Conservation (phyloP, 352 stramenopile species). For the Sclerospora graminicola region DNA sequence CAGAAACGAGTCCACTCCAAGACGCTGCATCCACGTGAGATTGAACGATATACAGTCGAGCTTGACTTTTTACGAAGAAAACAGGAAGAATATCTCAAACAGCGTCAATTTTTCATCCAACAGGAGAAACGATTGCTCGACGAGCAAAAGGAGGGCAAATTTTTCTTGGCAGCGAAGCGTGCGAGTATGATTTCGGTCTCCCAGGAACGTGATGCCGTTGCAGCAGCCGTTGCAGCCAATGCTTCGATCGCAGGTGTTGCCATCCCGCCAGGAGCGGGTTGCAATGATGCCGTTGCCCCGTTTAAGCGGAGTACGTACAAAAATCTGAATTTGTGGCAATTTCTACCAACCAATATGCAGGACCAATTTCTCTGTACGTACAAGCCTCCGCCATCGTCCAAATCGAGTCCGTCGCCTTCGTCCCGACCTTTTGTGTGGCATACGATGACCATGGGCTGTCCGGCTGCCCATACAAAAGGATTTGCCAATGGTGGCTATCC, state of each 20-base stretch:
- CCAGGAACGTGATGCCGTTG: slow-evolving; percentile 13
- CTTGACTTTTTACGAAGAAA: slow-evolving; percentile 58
- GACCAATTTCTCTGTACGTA: slow-evolving; percentile 64
- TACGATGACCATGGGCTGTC: slow-evolving; percentile 82
- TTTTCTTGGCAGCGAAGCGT: slow-evolving; percentile 28
- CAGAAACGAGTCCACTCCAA: slow-evolving; percentile 32
- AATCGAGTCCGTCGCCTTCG: slow-evolving; percentile 5
- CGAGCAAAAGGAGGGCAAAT: slow-evolving; percentile 35
- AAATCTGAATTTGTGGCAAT: slow-evolving; percentile 67
- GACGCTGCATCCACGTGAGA: slow-evolving; percentile 9
- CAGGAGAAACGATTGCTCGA: slow-evolving; percentile 56
- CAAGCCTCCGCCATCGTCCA: slow-evolving; percentile 20
- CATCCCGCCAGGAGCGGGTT: slow-evolving; percentile 5
- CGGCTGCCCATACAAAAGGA: slow-evolving; percentile 68
- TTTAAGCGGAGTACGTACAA: slow-evolving; percentile 85
- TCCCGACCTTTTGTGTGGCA: slow-evolving; percentile 58
- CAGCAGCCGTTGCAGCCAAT: slow-evolving; percentile 6
- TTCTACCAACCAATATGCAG: slow-evolving; percentile 80
- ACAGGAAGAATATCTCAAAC: slow-evolving; percentile 63
- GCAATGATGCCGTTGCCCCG: slow-evolving; percentile 32
- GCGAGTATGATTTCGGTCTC: slow-evolving; percentile 9
- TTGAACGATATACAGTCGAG: slow-evolving; percentile 31
- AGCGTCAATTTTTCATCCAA: slow-evolving; percentile 66
- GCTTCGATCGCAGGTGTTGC: slow-evolving; percentile 7
- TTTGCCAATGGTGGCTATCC: slow-evolving; percentile 65